Conservation (phyloP, 805 yeast species). For the Nakazawaea pomicola region DNA sequence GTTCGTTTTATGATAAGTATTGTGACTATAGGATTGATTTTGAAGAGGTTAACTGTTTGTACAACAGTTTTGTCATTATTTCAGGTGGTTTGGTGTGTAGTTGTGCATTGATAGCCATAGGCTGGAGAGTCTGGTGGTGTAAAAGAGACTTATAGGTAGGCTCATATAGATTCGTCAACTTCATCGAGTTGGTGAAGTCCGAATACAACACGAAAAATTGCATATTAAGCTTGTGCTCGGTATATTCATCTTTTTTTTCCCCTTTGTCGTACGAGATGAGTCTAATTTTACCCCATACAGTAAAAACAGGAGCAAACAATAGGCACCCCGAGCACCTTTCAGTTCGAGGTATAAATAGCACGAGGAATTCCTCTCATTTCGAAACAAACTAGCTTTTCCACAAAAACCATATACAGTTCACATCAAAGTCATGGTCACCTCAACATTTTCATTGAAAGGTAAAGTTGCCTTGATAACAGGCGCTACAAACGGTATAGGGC, state of each 20-base stretch:
- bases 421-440: no score
- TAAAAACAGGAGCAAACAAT: no score
- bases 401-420: neutral
- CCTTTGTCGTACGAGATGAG: no score
- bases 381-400: neutral
- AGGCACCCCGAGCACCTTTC: no score
- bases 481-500: slow-evolving; percentile 58
- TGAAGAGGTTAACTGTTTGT: slow-evolving; percentile 13
- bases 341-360: no score
- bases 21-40: slow-evolving; percentile 20
- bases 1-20: slow-evolving; percentile 48
- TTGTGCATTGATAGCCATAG: slow-evolving; percentile 2
- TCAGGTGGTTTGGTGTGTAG: slow-evolving; percentile 2
- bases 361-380: no score
- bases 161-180: no score
- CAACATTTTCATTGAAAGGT: slow-evolving; percentile 36
- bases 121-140: slow-evolving; percentile 14
- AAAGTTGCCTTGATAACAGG: slow-evolving; percentile 46
- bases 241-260: no score
- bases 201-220: no score
- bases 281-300: no score
- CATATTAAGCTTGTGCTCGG: no score
- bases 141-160: slow-evolving; percentile 10
- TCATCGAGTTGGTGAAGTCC: neutral
- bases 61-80: slow-evolving; percentile 6